phyloP scores from a whole-genome alignment of 805 yeast genomes.

The Spathaspora boniae region DNA sequence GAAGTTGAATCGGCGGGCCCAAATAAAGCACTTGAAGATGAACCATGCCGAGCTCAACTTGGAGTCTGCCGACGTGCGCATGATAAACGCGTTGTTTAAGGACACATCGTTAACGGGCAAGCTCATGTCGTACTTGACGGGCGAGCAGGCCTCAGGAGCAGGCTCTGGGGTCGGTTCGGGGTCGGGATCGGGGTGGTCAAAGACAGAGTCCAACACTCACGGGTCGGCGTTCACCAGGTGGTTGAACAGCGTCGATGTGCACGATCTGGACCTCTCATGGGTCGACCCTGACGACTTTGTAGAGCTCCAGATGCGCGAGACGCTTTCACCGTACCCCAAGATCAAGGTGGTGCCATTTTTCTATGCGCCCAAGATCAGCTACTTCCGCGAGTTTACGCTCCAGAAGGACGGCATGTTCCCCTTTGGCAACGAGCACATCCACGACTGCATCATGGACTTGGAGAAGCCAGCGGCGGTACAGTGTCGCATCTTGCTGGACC shows the following conservation, averaged over 20 bases:
- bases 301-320: conserved; percentile 57
- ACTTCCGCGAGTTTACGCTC: conserved; percentile 51
- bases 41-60: conserved; percentile 70
- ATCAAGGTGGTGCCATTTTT: conserved; percentile 46
- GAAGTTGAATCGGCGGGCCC: conserved; percentile 31
- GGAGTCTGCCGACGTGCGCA: conserved; percentile 63
- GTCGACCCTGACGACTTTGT: conserved; percentile 70
- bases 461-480: conserved; percentile 58
- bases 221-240: conserved; percentile 15
- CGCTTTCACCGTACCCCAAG: conserved; percentile 38
- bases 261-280: conserved; percentile 50
- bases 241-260: conserved; percentile 21
- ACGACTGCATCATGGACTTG: conserved; percentile 57
- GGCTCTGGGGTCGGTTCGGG: conserved; percentile 2
- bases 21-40: conserved; percentile 52
- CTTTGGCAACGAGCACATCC: conserved; percentile 61
- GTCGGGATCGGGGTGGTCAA: conserved; percentile 3
- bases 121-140: conserved; percentile 17
- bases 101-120: conserved; percentile 43
- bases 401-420: conserved; percentile 47
- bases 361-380: conserved; percentile 56
- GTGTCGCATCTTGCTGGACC: conserved; percentile 33
- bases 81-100: conserved; percentile 60
- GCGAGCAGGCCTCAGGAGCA: conserved; percentile 7
- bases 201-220: background rate